Conservation (phyloP, 2,329 filamentous ascomycete species). For the Botrytis aclada region DNA sequence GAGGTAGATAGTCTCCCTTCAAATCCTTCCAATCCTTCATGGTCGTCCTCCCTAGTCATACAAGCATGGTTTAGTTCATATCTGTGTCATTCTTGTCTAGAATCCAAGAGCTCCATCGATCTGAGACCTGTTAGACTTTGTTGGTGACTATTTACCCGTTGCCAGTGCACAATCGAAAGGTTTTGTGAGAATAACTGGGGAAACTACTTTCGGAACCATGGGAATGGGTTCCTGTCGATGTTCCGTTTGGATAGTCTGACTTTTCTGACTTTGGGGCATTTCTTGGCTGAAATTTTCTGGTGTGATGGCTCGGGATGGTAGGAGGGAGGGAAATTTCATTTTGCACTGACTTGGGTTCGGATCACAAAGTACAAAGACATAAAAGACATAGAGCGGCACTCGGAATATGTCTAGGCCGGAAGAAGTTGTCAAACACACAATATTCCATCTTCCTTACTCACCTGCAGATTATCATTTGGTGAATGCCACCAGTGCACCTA, state of each 20-base stretch:
- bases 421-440: neutral
- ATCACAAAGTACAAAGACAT: neutral
- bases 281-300: neutral
- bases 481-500: too few species aligned
- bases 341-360: neutral
- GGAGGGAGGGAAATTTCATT: neutral
- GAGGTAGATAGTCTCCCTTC: too few species aligned
- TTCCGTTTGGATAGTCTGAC: neutral
- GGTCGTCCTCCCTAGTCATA: neutral
- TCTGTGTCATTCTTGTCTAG: neutral
- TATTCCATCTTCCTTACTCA: neutral
- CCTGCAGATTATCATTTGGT: neutral
- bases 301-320: neutral
- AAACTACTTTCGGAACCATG: neutral
- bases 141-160: neutral
- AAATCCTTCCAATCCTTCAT: neutral
- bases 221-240: neutral
- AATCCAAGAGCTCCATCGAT: neutral
- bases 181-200: neutral
- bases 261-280: too few species aligned
- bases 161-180: slow-evolving; percentile 8
- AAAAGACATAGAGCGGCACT: neutral
- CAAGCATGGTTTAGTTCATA: neutral
- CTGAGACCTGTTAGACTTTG: slow-evolving; percentile 5
- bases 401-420: neutral